Conservation (phyloP, 176 grass and related monocot species). For the Eleusine indica region DNA sequence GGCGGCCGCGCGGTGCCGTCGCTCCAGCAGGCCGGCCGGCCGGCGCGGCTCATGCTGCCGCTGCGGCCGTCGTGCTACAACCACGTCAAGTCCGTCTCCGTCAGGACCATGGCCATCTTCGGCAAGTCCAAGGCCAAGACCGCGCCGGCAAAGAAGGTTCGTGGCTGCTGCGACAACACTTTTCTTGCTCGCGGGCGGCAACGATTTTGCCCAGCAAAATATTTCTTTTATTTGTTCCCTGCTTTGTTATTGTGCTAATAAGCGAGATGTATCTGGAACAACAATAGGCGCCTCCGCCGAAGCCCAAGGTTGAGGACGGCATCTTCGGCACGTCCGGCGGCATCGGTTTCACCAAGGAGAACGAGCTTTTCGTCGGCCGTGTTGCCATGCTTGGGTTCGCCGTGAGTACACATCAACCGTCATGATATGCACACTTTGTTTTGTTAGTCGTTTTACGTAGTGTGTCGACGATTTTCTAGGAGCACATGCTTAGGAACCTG, state of each 20-base stretch:
- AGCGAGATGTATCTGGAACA: background rate
- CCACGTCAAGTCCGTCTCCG: constrained; percentile 46
- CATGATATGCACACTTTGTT: too few species aligned
- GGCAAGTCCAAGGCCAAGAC: constrained; percentile 77
- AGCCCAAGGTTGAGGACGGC: constrained; percentile 74
- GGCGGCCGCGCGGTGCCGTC: constrained; percentile 44
- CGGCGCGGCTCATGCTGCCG: constrained; percentile 45
- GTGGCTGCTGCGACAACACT: background rate
- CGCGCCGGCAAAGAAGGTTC: constrained; percentile 67
- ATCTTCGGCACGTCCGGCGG: constrained; percentile 97
- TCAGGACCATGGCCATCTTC: constrained; percentile 67
- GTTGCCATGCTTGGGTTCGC: constrained; percentile 99
- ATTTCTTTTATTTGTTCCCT: background rate
- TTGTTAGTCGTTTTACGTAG: background rate
- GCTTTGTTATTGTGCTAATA: background rate
- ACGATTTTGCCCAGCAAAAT: background rate
- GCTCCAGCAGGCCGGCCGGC: constrained; percentile 37
- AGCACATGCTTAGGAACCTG: background rate
- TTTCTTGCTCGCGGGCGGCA: background rate
- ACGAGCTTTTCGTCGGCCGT: constrained; percentile 97
- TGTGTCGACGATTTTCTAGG: background rate
- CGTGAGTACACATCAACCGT: constrained; percentile 50
- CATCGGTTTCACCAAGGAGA: constrained; percentile 99
- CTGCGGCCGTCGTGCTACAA: constrained; percentile 20
- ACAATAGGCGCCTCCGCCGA: constrained; percentile 22